phyloP scores from a whole-genome alignment of 495 filamentous ascomycete species.

The Hypoxylon rickii region DNA sequence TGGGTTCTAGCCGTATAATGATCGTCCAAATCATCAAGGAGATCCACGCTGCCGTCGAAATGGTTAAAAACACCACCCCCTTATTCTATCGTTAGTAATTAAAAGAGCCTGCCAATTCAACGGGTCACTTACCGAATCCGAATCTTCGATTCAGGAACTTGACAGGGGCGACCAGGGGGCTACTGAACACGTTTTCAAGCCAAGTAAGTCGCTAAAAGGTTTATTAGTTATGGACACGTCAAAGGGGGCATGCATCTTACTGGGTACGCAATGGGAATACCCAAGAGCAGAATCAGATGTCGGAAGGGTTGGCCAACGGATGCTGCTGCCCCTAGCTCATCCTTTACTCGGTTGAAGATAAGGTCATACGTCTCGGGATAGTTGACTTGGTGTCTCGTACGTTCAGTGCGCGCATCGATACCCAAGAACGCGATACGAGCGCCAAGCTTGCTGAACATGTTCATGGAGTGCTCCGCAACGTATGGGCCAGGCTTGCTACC shows the following conservation, averaged over 20 bases:
- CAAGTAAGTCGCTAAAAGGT: conserved; percentile 72
- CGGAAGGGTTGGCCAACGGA: conserved; percentile 61
- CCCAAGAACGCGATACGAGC: conserved; percentile 83
- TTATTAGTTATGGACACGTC: neutral
- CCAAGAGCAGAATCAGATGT: conserved; percentile 84
- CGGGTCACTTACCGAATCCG: conserved; percentile 58
- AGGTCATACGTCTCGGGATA: conserved; percentile 86
- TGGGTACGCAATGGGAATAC: conserved; percentile 93
- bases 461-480: conserved; percentile 78
- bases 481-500: conserved; percentile 77
- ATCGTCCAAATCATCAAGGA: conserved; percentile 92
- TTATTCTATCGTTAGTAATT: conserved; percentile 7
- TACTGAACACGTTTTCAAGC: conserved; percentile 86
- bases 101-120: neutral
- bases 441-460: conserved; percentile 82
- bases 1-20: conserved; percentile 93
- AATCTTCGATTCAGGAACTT: conserved; percentile 90
- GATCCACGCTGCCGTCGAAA: conserved; percentile 88
- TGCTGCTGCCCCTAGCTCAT: conserved; percentile 65
- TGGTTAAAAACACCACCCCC: conserved; percentile 87
- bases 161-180: conserved; percentile 81
- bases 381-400: conserved; percentile 89
- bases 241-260: conserved; percentile 35
- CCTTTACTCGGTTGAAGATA: conserved; percentile 70
- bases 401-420: conserved; percentile 88